These are phyloP conservation scores for Solanum chaucha DNA, from an alignment of 257 asterid genomes.

Conservation along the genomic window DNA sequence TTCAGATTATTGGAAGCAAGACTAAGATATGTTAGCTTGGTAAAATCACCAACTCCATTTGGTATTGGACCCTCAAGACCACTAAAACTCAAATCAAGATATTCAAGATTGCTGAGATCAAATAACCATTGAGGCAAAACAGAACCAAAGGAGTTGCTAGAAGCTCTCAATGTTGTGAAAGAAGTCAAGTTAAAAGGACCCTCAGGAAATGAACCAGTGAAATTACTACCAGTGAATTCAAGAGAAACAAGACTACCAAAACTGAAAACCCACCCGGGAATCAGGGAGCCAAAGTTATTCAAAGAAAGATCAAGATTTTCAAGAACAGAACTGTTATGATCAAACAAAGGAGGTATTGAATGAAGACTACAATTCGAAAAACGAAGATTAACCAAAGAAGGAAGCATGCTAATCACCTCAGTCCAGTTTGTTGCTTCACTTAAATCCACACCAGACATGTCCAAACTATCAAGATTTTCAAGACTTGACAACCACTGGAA, in stretches of 20 bases:
- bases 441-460: neutral
- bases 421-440: neutral
- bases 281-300: neutral
- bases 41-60: neutral
- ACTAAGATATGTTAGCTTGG: slow-evolving; percentile 1
- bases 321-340: neutral
- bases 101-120: slow-evolving; percentile 22
- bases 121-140: slow-evolving; percentile 37
- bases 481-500: neutral
- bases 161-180: slow-evolving; percentile 29
- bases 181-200: slow-evolving; percentile 25
- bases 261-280: slow-evolving; percentile 4
- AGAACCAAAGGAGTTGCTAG: slow-evolving; percentile 21
- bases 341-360: neutral
- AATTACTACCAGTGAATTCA: slow-evolving; percentile 24
- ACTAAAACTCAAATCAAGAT: neutral
- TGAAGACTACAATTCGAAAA: neutral
- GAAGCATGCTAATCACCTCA: neutral
- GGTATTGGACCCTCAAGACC: slow-evolving; percentile 15
- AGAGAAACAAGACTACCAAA: slow-evolving; percentile 1
- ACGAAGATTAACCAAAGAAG: neutral
- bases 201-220: slow-evolving; percentile 37
- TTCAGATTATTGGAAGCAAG: slow-evolving; percentile 2
- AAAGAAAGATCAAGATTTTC: neutral
- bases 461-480: neutral